phyloP scores from a whole-genome alignment of 2,329 filamentous ascomycete genomes.

The Apiospora marii region DNA sequence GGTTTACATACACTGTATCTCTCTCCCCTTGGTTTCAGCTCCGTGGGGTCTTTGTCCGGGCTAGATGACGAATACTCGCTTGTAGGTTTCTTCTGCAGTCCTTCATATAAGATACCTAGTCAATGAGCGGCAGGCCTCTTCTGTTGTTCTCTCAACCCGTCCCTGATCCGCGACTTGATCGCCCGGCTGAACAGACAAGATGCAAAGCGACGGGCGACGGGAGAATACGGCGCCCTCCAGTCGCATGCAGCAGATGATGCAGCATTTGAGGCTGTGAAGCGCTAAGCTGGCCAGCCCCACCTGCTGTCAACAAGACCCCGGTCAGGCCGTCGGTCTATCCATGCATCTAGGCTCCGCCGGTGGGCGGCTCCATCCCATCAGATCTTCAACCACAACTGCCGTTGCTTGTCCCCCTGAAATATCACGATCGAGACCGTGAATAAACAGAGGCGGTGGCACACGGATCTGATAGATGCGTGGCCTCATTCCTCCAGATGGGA shows the following conservation, averaged over 20 bases:
- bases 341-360: slow-evolving; percentile 7
- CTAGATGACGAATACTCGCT: neutral
- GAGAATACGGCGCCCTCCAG: slow-evolving; percentile 13
- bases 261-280: slow-evolving; percentile 20
- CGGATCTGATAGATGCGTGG: neutral
- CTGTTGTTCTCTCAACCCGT: too few species aligned
- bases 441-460: neutral
- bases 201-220: slow-evolving; percentile 18
- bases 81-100: neutral
- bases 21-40: neutral
- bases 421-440: slow-evolving; percentile 1
- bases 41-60: neutral
- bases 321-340: slow-evolving; percentile 9
- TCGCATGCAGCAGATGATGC: neutral
- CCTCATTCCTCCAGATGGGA: neutral
- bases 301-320: slow-evolving; percentile 19
- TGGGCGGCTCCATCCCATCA: slow-evolving; percentile 18
- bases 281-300: slow-evolving; percentile 11
- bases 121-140: neutral
- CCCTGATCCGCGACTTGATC: neutral
- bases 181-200: neutral
- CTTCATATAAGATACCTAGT: neutral
- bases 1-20: neutral
- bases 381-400: slow-evolving; percentile 18
- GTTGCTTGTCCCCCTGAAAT: neutral